phyloP scores from a whole-genome alignment of 371 early-diverging fungal species.

The Gilbertella persicaria region DNA sequence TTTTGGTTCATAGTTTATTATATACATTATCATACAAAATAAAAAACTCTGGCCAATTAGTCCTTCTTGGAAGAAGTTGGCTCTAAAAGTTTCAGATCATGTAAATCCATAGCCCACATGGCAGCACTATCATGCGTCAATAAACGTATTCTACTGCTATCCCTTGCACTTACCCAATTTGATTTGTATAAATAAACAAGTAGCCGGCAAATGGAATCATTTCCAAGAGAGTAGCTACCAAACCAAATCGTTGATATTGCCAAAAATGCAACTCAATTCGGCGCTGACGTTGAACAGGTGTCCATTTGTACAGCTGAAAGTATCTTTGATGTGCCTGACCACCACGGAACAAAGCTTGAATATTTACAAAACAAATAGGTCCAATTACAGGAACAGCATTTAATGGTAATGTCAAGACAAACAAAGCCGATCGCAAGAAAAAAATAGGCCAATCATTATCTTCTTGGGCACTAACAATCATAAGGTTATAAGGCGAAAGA shows the following conservation, averaged over 20 bases:
- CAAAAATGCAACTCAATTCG: slow-evolving; percentile 31
- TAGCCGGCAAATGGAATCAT: slow-evolving; percentile 49
- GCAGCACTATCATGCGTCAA: slow-evolving; percentile 28
- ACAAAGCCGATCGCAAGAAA: slow-evolving; percentile 29
- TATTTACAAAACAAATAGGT: slow-evolving; percentile 28
- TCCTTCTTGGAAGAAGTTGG: too few species aligned
- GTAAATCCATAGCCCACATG: slow-evolving; percentile 45
- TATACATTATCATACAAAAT: too few species aligned
- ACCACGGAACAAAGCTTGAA: slow-evolving; percentile 38
- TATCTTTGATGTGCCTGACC: slow-evolving; percentile 39
- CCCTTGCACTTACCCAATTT: slow-evolving; percentile 47
- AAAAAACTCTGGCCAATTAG: too few species aligned
- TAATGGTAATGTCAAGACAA: slow-evolving; percentile 35
- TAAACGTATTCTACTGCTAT: neutral
- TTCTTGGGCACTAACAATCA: slow-evolving; percentile 30
- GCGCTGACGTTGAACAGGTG: slow-evolving; percentile 28
- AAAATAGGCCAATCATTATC: slow-evolving; percentile 27
- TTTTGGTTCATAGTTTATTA: too few species aligned
- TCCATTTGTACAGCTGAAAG: slow-evolving; percentile 38
- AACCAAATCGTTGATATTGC: slow-evolving; percentile 44
- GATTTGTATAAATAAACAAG: slow-evolving; percentile 45
- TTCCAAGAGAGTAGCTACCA: slow-evolving; percentile 39
- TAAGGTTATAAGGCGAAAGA: slow-evolving; percentile 33
- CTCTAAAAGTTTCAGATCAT: slow-evolving; percentile 21
- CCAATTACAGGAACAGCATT: slow-evolving; percentile 39